Evolutionary conservation across 257 asterid species (phyloP).

Genomic region (Ehretia macrophylla): DNA sequence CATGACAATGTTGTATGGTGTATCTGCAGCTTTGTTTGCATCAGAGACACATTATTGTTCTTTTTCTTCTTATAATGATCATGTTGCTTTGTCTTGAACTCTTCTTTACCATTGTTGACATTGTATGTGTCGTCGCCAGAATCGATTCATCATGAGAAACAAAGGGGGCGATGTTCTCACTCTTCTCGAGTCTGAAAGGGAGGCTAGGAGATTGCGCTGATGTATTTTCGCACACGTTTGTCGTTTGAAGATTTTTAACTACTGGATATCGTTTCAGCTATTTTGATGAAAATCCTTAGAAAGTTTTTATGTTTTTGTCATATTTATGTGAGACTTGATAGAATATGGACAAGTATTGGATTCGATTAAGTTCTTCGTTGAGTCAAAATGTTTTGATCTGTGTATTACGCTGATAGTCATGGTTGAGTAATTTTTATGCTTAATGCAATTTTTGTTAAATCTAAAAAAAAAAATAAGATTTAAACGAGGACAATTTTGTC

Average conservation of each 20-base stretch:
- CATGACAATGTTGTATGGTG: too few species aligned
- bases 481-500: too few species aligned
- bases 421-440: background rate
- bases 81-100: too few species aligned
- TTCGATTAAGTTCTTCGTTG: background rate
- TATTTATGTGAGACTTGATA: background rate
- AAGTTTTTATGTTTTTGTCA: background rate
- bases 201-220: slow-evolving; percentile 10
- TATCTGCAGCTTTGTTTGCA: too few species aligned
- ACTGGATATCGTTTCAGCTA: background rate
- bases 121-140: too few species aligned
- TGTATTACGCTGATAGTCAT: background rate
- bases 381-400: background rate
- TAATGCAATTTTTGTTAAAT: background rate
- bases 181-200: slow-evolving; percentile 20
- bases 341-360: background rate
- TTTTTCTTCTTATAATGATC: too few species aligned
- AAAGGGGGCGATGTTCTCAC: slow-evolving; percentile 17
- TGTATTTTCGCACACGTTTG: background rate
- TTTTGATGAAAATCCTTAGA: background rate
- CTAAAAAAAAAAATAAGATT: too few species aligned
- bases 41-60: too few species aligned
- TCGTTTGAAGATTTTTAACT: background rate
- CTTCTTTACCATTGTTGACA: too few species aligned
- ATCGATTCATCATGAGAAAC: slow-evolving; percentile 16